phyloP scores from a whole-genome alignment of 495 filamentous ascomycete species.

The Tuber calosporum region DNA sequence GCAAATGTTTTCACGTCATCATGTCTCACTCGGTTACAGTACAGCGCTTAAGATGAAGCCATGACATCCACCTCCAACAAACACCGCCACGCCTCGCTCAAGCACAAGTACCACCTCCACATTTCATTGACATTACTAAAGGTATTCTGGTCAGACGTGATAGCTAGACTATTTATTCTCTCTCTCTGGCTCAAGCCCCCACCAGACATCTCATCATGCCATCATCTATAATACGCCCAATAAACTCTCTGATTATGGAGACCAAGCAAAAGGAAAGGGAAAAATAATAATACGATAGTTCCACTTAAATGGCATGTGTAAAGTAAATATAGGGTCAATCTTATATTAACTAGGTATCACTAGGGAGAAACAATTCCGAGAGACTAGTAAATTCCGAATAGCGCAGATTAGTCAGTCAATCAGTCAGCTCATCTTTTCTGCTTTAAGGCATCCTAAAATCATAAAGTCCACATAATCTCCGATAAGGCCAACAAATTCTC shows the following conservation, averaged over 20 bases:
- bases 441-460: background rate
- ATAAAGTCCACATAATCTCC: conserved; percentile 41
- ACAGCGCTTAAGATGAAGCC: background rate
- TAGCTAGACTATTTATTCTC: background rate
- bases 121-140: conserved; percentile 1
- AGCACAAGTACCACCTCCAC: background rate
- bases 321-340: background rate
- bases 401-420: background rate
- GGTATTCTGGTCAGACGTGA: background rate
- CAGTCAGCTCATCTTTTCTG: background rate
- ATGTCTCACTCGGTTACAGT: background rate
- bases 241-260: background rate
- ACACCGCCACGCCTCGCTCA: background rate
- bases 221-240: background rate
- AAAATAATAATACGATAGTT: background rate
- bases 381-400: background rate
- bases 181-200: background rate
- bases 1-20: background rate
- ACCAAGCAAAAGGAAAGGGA: background rate
- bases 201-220: background rate
- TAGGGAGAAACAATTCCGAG: background rate
- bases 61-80: background rate
- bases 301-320: background rate
- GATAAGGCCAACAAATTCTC: conserved; percentile 39
- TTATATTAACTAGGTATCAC: too few relatives aligned